phyloP scores from a whole-genome alignment of 352 stramenopile genomes.

The Globisporangium camurandrum region DNA sequence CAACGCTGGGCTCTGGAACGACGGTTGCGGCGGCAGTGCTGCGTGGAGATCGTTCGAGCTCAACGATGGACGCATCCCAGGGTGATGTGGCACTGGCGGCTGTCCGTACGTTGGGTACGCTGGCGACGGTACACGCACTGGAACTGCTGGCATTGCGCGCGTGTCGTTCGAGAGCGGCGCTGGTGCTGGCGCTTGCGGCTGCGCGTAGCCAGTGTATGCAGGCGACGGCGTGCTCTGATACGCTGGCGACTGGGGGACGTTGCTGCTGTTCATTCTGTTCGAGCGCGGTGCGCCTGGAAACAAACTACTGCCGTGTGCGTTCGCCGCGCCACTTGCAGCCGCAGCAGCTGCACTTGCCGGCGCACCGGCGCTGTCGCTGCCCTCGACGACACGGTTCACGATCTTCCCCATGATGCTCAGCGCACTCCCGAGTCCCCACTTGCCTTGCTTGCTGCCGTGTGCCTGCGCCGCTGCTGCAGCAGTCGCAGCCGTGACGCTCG shows the following conservation, averaged over 20 bases:
- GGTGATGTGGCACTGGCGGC: no score
- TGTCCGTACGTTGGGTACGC: constrained; percentile 3
- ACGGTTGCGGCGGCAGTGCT: constrained; percentile 9
- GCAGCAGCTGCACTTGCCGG: neutral
- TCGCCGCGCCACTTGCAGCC: constrained; percentile 12
- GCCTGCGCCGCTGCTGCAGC: constrained; percentile 30
- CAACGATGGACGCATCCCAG: constrained; percentile 1
- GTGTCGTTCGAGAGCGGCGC: constrained; percentile 10
- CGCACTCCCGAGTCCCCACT: constrained; percentile 73
- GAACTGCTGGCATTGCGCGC: constrained; percentile 9
- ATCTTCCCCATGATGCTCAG: constrained; percentile 86
- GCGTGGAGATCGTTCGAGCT: constrained; percentile 15
- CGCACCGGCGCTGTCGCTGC: constrained; percentile 32
- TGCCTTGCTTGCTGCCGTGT: constrained; percentile 45
- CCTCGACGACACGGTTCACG: constrained; percentile 80
- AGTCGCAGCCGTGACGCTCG: no score
- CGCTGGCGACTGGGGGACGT: constrained; percentile 10
- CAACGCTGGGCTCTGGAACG: constrained; percentile 4
- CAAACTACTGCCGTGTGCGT: constrained; percentile 21
- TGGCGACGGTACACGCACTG: neutral
- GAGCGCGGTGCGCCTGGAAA: constrained; percentile 28
- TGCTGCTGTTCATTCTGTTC: constrained; percentile 10
- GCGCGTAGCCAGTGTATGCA: constrained; percentile 7
- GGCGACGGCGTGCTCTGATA: constrained; percentile 8
- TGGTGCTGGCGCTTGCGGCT: constrained; percentile 9